Conservation (phyloP, 108 stramenopile species). For the Skeletonema menzelii region DNA sequence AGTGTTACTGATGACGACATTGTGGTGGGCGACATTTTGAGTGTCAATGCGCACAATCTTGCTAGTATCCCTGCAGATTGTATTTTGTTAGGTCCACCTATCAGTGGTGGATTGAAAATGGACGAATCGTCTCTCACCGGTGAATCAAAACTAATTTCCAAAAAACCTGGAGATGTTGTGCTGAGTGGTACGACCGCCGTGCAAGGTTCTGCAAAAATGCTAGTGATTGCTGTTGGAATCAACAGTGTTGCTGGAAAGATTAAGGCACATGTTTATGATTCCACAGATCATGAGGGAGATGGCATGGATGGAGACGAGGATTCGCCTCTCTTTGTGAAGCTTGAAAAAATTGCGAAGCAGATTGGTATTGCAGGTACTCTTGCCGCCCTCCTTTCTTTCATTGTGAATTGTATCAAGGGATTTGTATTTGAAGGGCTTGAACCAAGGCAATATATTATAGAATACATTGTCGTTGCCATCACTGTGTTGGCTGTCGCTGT, state of each 20-base stretch:
- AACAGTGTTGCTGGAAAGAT: conserved; percentile 89
- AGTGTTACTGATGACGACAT: conserved; percentile 84
- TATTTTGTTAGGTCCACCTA: conserved; percentile 77
- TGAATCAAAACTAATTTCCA: conserved; percentile 87
- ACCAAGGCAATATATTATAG: conserved; percentile 46
- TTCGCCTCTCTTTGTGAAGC: conserved; percentile 85
- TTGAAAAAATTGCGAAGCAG: conserved; percentile 82
- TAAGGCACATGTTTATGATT: conserved; percentile 79
- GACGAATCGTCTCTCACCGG: conserved; percentile 95
- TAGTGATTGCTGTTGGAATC: conserved; percentile 90
- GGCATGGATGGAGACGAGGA: conserved; percentile 71
- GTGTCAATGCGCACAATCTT: conserved; percentile 84
- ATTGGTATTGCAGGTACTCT: conserved; percentile 84
- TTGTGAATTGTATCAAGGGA: conserved; percentile 82
- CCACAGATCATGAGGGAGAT: conserved; percentile 63
- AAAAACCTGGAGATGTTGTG: conserved; percentile 77
- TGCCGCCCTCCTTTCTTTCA: conserved; percentile 73
- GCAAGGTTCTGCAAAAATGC: conserved; percentile 82
- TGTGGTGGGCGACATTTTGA: conserved; percentile 97
- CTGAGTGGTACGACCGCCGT: conserved; percentile 70
- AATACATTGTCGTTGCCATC: conserved; percentile 77
- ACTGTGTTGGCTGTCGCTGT: conserved; percentile 96
- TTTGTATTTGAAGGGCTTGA: conserved; percentile 52
- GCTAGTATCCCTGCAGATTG: conserved; percentile 94
- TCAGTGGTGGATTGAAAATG: conserved; percentile 82